Base-by-base conservation (phyloP, 768 basidiomycete species). In the Lentinula sp. region DNA sequence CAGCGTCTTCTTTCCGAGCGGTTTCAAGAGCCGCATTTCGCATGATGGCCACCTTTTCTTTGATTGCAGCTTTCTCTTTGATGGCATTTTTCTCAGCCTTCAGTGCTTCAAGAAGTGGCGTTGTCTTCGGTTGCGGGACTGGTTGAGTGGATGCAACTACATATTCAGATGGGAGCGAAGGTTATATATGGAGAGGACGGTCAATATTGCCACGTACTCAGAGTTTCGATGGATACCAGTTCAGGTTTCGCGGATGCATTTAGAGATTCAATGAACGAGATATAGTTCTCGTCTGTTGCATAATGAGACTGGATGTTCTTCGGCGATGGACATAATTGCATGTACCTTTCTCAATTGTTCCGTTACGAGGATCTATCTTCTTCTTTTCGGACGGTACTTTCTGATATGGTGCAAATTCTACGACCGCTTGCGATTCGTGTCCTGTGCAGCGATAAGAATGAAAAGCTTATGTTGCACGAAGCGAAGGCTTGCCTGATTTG, bases 361-460 rank as follows among this genome's bases (percentile, higher is more conserved):
- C 92, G 65, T 87, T 88, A 23, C 93, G 79, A 39, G 81, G 82
- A 67, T 99, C 96, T 0, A 71, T 70, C 74, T 96, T 98, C 74
- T 75, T 78, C 71, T 86, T 86, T 72, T 89, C 85, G 0, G 81
- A 69, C 0, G 95, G 92, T 10, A 89, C 73, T 69, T 94, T 97
- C 71, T 94, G 95, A 64, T 89, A 92, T 4, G 95, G 93, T 0
- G 97, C 91, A 68, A 91, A 98, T 73, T 99, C 96, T 6, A 99
- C 94, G 4, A 97, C 78, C 1, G 92, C 95, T 53, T 88, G 80
- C 2, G 86, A 91, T 70, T 96, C 93, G 67, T 88, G 89, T 15
- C 96, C 96, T 96, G 65, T n/a, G 1, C 45, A 58, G 53, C n/a
- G 34, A 21, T 49, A 55, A 21, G 21, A 42, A n/a, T 28, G 28